These are phyloP conservation scores for Fusarium xylarioides DNA, from an alignment of 2,329 filamentous ascomycete genomes.

Conservation along the genomic window DNA sequence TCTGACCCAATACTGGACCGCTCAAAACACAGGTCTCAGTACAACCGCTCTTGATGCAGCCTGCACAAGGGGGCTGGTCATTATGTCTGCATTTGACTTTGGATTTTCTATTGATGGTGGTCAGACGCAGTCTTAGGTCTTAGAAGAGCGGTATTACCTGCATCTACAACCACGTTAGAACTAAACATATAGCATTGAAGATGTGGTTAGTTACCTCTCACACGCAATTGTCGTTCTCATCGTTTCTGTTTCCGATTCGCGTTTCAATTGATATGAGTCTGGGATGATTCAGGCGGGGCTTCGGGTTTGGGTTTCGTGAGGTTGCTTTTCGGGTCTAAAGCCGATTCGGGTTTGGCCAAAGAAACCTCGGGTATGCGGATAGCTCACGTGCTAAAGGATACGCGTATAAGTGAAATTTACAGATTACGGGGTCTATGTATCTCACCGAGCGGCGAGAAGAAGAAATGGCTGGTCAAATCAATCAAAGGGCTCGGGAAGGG, in stretches of 20 bases:
- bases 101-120: slow-evolving; percentile 23
- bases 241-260: background rate
- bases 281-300: slow-evolving; percentile 9
- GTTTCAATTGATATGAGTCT: slow-evolving; percentile 1
- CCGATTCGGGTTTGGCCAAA: slow-evolving; percentile 27
- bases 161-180: slow-evolving; percentile 20
- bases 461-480: no score
- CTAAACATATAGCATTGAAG: accelerated
- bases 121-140: background rate
- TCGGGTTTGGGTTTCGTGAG: slow-evolving; percentile 9
- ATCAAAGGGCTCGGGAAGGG: no score
- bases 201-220: slow-evolving; percentile 14
- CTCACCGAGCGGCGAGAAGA: no score
- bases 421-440: no score
- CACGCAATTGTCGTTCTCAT: slow-evolving; percentile 41
- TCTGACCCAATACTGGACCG: slow-evolving; percentile 18
- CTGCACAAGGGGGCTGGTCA: slow-evolving; percentile 36
- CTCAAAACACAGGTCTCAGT: slow-evolving; percentile 26
- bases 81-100: slow-evolving; percentile 41
- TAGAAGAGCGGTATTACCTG: slow-evolving; percentile 20
- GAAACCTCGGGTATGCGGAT: background rate
- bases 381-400: slow-evolving; percentile 6
- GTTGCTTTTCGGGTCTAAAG: background rate
- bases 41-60: slow-evolving; percentile 32
- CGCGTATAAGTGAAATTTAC: no score